Percentiles rank a stretch among this genome's conserved stretches.
phyloP scores from a whole-genome alignment of 2,329 filamentous ascomycete genomes.

The Aphanoascus verrucosus region DNA sequence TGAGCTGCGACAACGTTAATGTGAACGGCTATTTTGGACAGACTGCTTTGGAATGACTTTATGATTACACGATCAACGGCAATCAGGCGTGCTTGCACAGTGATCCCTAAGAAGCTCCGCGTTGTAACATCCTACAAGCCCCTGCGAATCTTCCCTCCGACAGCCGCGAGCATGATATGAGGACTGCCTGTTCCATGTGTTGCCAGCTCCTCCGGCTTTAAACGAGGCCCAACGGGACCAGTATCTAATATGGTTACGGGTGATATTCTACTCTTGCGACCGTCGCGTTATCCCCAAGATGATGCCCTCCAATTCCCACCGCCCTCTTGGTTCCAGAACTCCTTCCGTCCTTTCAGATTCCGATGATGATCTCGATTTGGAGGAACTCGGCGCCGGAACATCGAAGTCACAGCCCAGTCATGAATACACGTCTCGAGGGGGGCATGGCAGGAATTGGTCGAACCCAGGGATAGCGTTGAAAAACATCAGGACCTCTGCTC shows the following conservation, averaged over 20 bases:
- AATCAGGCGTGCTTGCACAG: neutral
- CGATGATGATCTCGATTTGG: constrained; percentile 36
- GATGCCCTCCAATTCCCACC: constrained; percentile 1
- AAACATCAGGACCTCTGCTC: constrained; percentile 43
- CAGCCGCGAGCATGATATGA: neutral
- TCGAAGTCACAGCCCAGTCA: constrained; percentile 17
- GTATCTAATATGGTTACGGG: constrained; percentile 4
- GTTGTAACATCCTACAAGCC: neutral
- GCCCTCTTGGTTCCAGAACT: neutral
- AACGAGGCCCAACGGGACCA: neutral
- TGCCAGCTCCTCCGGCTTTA: neutral
- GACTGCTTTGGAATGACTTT: neutral
- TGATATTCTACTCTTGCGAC: neutral
- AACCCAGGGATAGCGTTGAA: constrained; percentile 35
- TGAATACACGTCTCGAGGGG: constrained; percentile 15
- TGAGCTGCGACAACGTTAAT: too few species aligned
- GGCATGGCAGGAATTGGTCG: constrained; percentile 20
- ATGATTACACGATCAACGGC: neutral
- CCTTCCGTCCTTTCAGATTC: constrained; percentile 21
- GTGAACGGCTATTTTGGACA: too few species aligned
- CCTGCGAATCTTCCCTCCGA: neutral
- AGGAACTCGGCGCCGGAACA: constrained; percentile 36
- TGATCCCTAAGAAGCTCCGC: neutral
- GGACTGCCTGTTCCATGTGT: neutral
- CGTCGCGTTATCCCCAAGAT: neutral